Evolutionary conservation across 805 yeast genomes (phyloP), one percentile per base, ranked within the genome.

Genomic region (Saccharomyces paradoxus): DNA sequence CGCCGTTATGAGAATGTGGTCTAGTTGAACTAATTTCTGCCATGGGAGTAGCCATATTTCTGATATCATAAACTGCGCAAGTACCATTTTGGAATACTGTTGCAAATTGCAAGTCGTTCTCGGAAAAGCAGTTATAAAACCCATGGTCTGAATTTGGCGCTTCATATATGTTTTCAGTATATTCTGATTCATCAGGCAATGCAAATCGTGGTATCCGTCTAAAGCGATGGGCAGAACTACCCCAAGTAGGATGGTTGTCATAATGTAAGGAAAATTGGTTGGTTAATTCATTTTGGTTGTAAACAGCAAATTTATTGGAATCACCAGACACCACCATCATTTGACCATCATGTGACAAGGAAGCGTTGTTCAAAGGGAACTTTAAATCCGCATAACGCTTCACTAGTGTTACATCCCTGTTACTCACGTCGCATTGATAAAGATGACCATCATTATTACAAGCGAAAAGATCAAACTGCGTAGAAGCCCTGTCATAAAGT

Each of bases 81-180:
- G 81, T 73, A 6, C 98, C 98, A 65, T 87, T 90, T 70, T 91
- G 96, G 67, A 89, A 89, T 26, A 90, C 84, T 0, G 87, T 82
- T 1, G 94, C 83, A 66, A 91, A 86, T 58, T 82, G 77, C 52
- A 76, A 61, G 22, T 92, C 96, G 48, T 88, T 83, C n/a, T 84
- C 79, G 56, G 85, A 84, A 72, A 84, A 90, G 29, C 86, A 80
- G 0, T 88, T 82, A 4, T 96, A 90, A 65, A 90, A 88, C 2
- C 96, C 97, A 49, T 86, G 80, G 60, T 87, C 96, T 55, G 86
- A 83, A 1, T 74, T 68, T 27, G 65, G 58, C 0, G 92, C 83
- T 54, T 74, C 76, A 52, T 82, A 74, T 1, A 80, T 71, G 49
- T 69, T 70, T 48, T 72, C 70, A 26, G 62, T 58, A 29, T 55